Conservation (phyloP, 1,284 basidiomycete species). For the Cutaneotrichosporon sp. region DNA sequence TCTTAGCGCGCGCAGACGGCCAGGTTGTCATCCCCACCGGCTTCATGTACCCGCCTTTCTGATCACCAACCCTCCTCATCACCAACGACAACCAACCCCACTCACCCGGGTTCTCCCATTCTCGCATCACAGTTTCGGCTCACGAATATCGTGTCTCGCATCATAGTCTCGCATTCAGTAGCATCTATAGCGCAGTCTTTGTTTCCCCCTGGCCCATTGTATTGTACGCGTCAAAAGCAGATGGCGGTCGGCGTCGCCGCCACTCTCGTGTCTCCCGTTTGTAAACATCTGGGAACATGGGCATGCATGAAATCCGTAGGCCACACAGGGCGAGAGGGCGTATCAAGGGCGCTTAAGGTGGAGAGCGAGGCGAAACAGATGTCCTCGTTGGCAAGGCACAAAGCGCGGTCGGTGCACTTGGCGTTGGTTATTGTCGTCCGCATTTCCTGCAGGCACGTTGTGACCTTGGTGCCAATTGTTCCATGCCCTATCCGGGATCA, state of each 20-base stretch:
- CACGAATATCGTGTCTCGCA: slow-evolving; percentile 1
- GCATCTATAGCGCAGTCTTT: background rate
- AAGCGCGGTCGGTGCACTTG: background rate
- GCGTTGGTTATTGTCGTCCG: too few relatives aligned
- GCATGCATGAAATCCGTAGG: background rate
- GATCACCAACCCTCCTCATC: background rate
- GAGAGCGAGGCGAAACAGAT: background rate
- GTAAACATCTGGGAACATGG: background rate
- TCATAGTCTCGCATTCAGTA: background rate
- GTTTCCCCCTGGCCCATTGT: background rate
- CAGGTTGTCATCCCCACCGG: slow-evolving; percentile 82
- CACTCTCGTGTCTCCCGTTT: background rate
- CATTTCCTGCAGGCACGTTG: too few relatives aligned
- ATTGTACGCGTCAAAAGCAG: background rate
- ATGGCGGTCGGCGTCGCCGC: slow-evolving; percentile 1
- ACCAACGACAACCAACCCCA: too few relatives aligned
- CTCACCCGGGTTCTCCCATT: background rate
- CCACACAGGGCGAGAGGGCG: too few relatives aligned
- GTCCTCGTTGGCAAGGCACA: background rate
- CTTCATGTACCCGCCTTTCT: slow-evolving; percentile 66
- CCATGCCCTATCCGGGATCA: too few relatives aligned
- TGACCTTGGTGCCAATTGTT: too few relatives aligned
- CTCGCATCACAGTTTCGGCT: background rate
- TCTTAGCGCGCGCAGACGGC: slow-evolving; percentile 83
- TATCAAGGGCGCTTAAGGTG: background rate